phyloP scores from a whole-genome alignment of 1,284 basidiomycete species.

The Moesziomyces aphidis region DNA sequence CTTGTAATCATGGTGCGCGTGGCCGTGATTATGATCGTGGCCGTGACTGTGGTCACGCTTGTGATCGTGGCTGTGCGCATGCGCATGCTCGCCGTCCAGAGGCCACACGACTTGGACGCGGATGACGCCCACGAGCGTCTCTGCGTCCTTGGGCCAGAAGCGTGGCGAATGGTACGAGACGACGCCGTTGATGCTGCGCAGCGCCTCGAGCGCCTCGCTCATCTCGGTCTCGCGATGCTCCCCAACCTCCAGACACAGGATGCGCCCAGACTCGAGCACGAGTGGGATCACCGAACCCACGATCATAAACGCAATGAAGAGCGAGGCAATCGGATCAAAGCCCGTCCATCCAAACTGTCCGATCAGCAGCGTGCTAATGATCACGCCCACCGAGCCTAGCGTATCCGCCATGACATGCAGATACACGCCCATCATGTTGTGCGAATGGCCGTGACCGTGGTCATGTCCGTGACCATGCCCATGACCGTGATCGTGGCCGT shows the following conservation, averaged over 20 bases:
- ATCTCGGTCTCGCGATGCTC: conserved; percentile 77
- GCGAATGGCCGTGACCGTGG: conserved; percentile 77
- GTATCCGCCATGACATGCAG: conserved; percentile 73
- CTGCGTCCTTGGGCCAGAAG: conserved; percentile 96
- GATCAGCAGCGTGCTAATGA: conserved; percentile 94
- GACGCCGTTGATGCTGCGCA: conserved; percentile 77
- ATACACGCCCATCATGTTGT: conserved; percentile 99
- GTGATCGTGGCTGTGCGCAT: conserved; percentile 6
- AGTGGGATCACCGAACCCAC: conserved; percentile 94
- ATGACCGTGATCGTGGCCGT: conserved; percentile 71
- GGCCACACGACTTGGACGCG: conserved; percentile 68
- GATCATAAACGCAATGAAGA: conserved; percentile 95
- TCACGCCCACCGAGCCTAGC: conserved; percentile 93
- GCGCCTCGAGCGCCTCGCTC: conserved; percentile 80
- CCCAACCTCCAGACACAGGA: conserved; percentile 87
- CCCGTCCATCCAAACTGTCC: conserved; percentile 99
- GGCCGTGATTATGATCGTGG: conserved; percentile 47
- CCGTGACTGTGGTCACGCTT: background rate
- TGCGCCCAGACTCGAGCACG: conserved; percentile 89
- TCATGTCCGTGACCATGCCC: conserved; percentile 64
- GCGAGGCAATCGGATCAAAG: conserved; percentile 96
- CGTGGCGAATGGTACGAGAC: conserved; percentile 82
- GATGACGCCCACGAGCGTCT: conserved; percentile 86
- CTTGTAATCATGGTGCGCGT: conserved; percentile 72
- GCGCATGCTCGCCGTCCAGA: conserved; percentile 58